Conservation (phyloP, 331 rosid species). For the Acacia concinna region DNA sequence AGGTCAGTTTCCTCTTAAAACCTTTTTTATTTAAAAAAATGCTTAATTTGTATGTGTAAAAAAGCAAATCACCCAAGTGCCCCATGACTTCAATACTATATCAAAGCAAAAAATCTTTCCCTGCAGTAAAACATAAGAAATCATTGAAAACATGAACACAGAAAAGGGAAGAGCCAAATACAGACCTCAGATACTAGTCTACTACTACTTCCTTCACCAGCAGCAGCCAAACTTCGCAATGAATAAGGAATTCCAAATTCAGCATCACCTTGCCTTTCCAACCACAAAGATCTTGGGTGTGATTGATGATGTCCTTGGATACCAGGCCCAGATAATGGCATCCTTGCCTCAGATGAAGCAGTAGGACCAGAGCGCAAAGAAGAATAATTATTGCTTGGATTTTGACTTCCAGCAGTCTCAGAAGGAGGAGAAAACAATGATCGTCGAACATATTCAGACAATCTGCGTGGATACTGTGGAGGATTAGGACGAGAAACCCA, state of each 20-base stretch:
- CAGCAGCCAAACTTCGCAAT: conserved; percentile 56
- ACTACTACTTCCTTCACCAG: conserved; percentile 61
- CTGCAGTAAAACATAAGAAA: not conserved
- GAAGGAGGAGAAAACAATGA: conserved; percentile 61
- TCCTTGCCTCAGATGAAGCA: conserved; percentile 49
- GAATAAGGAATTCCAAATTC: conserved; percentile 75
- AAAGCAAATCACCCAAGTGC: not conserved
- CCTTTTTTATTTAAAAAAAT: not conserved
- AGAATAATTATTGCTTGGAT: conserved; percentile 37
- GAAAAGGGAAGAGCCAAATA: conserved; percentile 19
- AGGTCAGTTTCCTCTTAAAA: conserved; percentile 2
- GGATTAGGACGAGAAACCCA: conserved; percentile 64
- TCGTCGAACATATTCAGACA: conserved; percentile 71
- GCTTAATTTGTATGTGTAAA: not conserved
- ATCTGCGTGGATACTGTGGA: conserved; percentile 62
- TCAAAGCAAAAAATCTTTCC: not conserved
- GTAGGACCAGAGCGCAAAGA: conserved; percentile 56
- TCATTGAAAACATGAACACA: not conserved
- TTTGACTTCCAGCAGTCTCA: conserved; percentile 59
- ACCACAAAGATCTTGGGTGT: conserved; percentile 63
- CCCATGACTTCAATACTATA: not conserved
- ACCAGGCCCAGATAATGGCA: conserved; percentile 47
- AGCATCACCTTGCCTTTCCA: conserved; percentile 66
- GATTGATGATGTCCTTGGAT: conserved; percentile 45
- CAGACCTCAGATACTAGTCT: conserved; percentile 86